phyloP scores from a whole-genome alignment of 2,329 filamentous ascomycete species.

The Aspergillus clavatus region DNA sequence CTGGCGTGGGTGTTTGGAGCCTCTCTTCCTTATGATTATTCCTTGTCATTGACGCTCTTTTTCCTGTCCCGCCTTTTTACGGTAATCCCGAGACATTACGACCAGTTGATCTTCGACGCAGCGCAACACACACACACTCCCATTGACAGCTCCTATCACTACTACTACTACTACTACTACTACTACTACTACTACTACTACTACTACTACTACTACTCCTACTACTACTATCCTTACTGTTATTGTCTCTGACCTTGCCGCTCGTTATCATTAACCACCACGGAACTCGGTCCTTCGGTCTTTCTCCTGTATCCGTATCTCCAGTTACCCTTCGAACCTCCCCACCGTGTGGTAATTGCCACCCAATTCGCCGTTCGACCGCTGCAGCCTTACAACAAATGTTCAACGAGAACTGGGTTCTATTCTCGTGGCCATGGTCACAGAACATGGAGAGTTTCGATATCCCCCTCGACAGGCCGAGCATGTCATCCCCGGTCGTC shows the following conservation, averaged over 20 bases:
- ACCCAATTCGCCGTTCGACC: neutral
- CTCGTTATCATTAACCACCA: no score
- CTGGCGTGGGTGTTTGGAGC: slow-evolving; percentile 7
- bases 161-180: no score
- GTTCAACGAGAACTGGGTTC: slow-evolving; percentile 36
- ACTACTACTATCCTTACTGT: no score
- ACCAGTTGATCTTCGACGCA: neutral
- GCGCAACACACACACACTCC: no score
- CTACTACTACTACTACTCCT: no score
- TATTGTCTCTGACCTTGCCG: neutral
- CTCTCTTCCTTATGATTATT: slow-evolving; percentile 5
- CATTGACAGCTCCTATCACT: no score
- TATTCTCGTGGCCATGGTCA: slow-evolving; percentile 43
- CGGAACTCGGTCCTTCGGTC: no score
- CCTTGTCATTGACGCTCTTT: neutral
- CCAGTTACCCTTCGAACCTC: slow-evolving; percentile 2
- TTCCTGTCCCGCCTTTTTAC: neutral
- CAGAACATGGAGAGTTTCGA: slow-evolving; percentile 37
- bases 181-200: no score
- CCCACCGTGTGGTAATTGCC: neutral
- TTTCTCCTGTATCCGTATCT: neutral
- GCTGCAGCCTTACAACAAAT: slow-evolving; percentile 31
- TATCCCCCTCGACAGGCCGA: slow-evolving; percentile 30
- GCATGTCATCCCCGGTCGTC: slow-evolving; percentile 28
- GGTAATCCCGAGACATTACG: neutral